A percentile compares a stretch with the other conserved stretches of the same genome.
Conservation (phyloP, 1,284 basidiomycete genomes). For the Ceratobasidium sp. region DNA sequence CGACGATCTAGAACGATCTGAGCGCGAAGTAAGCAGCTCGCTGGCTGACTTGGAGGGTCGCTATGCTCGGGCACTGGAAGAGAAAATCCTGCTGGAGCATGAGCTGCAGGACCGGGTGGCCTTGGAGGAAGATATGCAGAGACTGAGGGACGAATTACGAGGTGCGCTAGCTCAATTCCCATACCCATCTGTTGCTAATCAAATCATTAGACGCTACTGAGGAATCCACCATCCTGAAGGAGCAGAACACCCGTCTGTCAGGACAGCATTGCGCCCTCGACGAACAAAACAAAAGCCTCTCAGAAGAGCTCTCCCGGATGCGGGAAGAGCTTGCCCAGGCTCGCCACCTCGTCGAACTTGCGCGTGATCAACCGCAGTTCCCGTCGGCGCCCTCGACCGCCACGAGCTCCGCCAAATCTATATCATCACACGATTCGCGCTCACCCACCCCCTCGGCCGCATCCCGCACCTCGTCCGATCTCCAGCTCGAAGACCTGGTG, state of each 20-base stretch:
- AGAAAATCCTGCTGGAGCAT: constrained; percentile 96
- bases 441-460: constrained; percentile 33
- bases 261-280: constrained; percentile 52
- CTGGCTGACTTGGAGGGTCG: constrained; percentile 91
- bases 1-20: constrained; percentile 92
- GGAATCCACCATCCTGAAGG: constrained; percentile 84
- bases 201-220: constrained; percentile 76
- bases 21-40: constrained; percentile 83
- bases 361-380: constrained; percentile 17
- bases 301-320: constrained; percentile 30
- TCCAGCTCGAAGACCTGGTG: constrained; percentile 29
- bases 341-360: constrained; percentile 32
- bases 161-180: constrained; percentile 64
- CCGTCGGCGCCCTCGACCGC: constrained; percentile 36
- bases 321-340: constrained; percentile 28
- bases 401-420: constrained; percentile 27
- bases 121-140: constrained; percentile 91
- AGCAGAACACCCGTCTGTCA: constrained; percentile 64
- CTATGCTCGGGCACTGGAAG: constrained; percentile 92
- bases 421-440: constrained; percentile 29
- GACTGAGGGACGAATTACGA: constrained; percentile 92
- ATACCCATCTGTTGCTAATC: constrained; percentile 12
- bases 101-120: constrained; percentile 93
- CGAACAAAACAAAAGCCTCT: constrained; percentile 40
- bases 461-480: constrained; percentile 22